These are phyloP conservation scores for Phytopythium vexans DNA, from an alignment of 352 stramenopile genomes.

Conservation along the genomic window DNA sequence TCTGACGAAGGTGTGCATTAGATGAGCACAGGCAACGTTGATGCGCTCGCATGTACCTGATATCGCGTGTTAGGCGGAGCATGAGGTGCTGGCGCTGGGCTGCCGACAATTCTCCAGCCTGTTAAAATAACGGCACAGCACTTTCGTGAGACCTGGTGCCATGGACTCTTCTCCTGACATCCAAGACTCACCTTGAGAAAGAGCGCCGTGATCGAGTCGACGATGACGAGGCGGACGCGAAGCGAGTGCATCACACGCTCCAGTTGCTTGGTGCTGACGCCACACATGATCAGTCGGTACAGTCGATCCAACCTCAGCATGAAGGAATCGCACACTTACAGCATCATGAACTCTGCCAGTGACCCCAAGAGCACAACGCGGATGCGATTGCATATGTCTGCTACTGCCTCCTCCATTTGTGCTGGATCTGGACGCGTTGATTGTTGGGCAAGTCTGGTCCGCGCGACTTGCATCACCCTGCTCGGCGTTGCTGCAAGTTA, in stretches of 20 bases:
- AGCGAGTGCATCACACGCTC: slow-evolving; percentile 38
- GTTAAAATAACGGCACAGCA: neutral
- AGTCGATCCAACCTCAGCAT: neutral
- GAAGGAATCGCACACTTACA: slow-evolving; percentile 21
- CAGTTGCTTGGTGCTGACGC: slow-evolving; percentile 56
- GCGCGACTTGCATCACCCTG: slow-evolving; percentile 50
- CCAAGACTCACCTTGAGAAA: slow-evolving; percentile 42
- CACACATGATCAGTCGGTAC: neutral
- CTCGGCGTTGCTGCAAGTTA: no score
- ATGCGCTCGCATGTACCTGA: slow-evolving; percentile 33
- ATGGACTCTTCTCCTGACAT: neutral
- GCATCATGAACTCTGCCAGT: slow-evolving; percentile 34
- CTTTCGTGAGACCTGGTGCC: no score
- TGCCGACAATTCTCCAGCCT: slow-evolving; percentile 35
- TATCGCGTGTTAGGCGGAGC: slow-evolving; percentile 42
- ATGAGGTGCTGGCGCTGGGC: slow-evolving; percentile 45
- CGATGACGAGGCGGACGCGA: slow-evolving; percentile 57
- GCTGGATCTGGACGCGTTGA: no score
- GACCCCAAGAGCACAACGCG: slow-evolving; percentile 37
- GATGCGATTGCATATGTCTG: slow-evolving; percentile 37
- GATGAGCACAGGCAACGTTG: neutral
- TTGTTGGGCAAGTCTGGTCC: no score
- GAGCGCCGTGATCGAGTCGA: slow-evolving; percentile 70
- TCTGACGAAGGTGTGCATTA: slow-evolving; percentile 15
- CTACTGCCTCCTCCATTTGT: neutral